Percentiles rank a stretch among this genome's conserved stretches.
phyloP scores from a whole-genome alignment of 179 eudicot genomes.

The Pouteria campechiana region DNA sequence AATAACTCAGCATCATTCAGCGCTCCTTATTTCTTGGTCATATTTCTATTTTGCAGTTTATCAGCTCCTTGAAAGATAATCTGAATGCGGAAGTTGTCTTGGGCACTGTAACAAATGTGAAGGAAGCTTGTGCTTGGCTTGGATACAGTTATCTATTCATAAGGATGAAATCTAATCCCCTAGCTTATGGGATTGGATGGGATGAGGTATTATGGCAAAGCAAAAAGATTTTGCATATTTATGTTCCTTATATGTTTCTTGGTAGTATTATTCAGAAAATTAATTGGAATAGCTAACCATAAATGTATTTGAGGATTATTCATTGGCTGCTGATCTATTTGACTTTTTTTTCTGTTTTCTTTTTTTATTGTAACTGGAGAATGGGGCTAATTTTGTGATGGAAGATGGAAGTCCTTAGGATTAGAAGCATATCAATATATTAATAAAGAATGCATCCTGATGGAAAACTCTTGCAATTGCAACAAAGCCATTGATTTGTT shows the following conservation, averaged over 20 bases:
- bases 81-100: constrained; percentile 97
- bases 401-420: no score
- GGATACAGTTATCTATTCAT: constrained; percentile 93
- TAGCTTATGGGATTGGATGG: constrained; percentile 99
- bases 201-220: constrained; percentile 64
- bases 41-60: constrained; percentile 92
- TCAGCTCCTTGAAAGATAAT: constrained; percentile 94
- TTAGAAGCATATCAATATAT: no score
- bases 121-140: constrained; percentile 99
- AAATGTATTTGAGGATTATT: no score
- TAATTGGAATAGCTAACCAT: no score
- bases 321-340: not conserved
- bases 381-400: no score
- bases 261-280: no score
- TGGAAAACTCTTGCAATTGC: no score
- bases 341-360: not conserved
- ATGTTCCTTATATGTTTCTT: not conserved
- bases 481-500: no score
- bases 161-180: constrained; percentile 97
- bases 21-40: no score
- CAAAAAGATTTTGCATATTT: not conserved
- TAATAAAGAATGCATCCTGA: no score
- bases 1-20: no score
- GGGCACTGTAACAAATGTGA: constrained; percentile 98
- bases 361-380: no score